Evolutionary conservation across 495 filamentous ascomycete genomes (phyloP).

Genomic region (Tetracladium marchalianum): DNA sequence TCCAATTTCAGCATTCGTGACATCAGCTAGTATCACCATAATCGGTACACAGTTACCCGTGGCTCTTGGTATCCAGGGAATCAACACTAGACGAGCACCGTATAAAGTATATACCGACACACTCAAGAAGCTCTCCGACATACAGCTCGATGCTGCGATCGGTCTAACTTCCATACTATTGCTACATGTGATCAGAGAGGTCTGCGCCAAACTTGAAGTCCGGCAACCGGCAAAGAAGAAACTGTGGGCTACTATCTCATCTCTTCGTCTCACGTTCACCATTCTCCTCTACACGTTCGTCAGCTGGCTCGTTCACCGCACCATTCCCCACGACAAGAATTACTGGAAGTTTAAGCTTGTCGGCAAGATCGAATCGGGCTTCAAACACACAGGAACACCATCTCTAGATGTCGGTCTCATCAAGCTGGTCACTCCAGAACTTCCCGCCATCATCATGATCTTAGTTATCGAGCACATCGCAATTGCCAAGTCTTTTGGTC

Average conservation of each 20-base stretch:
- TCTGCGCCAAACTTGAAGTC: conserved; percentile 52
- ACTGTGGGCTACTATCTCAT: conserved; percentile 74
- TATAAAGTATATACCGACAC: conserved; percentile 81
- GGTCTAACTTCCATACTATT: conserved; percentile 72
- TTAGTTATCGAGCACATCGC: conserved; percentile 89
- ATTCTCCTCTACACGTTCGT: conserved; percentile 90
- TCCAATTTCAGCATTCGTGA: conserved; percentile 91
- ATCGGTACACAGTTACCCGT: conserved; percentile 68
- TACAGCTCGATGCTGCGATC: conserved; percentile 72
- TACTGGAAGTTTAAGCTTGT: conserved; percentile 40
- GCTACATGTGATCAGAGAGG: conserved; percentile 70
- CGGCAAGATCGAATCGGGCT: conserved; percentile 22
- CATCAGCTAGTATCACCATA: conserved; percentile 85
- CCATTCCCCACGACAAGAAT: conserved; percentile 21
- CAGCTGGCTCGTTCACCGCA: conserved; percentile 67
- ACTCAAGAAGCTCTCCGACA: conserved; percentile 57
- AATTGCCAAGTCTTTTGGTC: conserved; percentile 92
- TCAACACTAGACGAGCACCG: conserved; percentile 63
- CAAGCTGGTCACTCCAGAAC: conserved; percentile 22
- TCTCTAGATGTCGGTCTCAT: conserved; percentile 25
- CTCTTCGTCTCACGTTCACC: conserved; percentile 73
- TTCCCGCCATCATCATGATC: conserved; percentile 53
- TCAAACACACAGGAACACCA: conserved; percentile 26
- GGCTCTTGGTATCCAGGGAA: conserved; percentile 63
- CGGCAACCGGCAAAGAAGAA: conserved; percentile 57